These are phyloP conservation scores for Phytophthora tentaculata DNA, from an alignment of 352 stramenopile species.

Conservation along the genomic window DNA sequence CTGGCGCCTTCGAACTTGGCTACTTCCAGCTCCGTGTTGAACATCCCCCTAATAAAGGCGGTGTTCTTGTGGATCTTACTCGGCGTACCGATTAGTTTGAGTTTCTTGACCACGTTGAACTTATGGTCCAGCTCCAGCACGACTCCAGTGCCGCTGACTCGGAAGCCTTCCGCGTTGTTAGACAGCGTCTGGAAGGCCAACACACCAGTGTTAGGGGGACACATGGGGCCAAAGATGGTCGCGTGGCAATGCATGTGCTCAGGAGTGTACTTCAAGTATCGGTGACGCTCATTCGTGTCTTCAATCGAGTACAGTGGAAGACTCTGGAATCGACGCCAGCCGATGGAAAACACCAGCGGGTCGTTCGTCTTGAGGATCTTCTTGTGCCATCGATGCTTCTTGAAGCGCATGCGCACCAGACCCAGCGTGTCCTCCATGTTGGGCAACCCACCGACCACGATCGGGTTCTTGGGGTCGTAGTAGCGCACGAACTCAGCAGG, in stretches of 20 bases:
- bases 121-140: conserved; percentile 98
- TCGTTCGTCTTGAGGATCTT: conserved; percentile 99
- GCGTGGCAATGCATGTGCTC: conserved; percentile 99
- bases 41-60: conserved; percentile 98
- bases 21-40: conserved; percentile 96
- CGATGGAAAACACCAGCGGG: conserved; percentile 98
- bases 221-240: conserved; percentile 97
- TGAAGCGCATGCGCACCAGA: conserved; percentile 97
- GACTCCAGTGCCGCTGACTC: conserved; percentile 97
- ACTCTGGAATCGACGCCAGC: conserved; percentile 99
- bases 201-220: conserved; percentile 97
- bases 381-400: conserved; percentile 99
- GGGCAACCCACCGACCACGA: conserved; percentile 94
- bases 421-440: conserved; percentile 96
- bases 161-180: conserved; percentile 94
- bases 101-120: conserved; percentile 99
- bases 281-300: conserved; percentile 97
- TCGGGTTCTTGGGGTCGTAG: conserved; percentile 91
- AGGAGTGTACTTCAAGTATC: conserved; percentile 99
- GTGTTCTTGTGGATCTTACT: conserved; percentile 99
- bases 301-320: conserved; percentile 99
- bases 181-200: conserved; percentile 97
- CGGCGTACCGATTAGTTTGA: conserved; percentile 99
- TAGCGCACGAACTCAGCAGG: conserved; percentile 95
- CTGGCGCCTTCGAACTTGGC: conserved; percentile 97